phyloP scores from a whole-genome alignment of 2,329 filamentous ascomycete species.

The Xylariaceae sp. region DNA sequence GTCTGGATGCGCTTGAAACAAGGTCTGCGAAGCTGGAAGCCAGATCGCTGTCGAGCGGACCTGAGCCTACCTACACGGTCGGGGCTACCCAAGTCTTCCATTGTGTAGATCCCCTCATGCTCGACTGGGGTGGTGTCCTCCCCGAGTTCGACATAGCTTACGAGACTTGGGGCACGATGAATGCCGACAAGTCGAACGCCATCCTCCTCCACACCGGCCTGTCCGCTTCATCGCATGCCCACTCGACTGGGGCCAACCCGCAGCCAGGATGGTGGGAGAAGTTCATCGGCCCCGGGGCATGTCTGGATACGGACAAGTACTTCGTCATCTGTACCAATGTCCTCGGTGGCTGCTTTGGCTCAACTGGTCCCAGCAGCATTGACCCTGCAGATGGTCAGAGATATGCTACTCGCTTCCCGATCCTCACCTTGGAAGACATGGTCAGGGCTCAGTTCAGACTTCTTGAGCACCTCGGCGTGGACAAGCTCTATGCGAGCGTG shows the following conservation, averaged over 20 bases:
- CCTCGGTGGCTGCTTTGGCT: conserved; percentile 91
- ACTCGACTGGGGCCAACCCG: conserved; percentile 79
- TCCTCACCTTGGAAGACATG: conserved; percentile 96
- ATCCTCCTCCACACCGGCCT: conserved; percentile 91
- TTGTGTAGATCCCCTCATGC: conserved; percentile 66
- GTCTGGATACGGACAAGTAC: conserved; percentile 86
- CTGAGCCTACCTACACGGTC: conserved; percentile 89
- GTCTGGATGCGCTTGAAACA: conserved; percentile 76
- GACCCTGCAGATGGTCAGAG: conserved; percentile 82
- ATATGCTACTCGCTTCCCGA: conserved; percentile 93
- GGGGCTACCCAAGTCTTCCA: conserved; percentile 77
- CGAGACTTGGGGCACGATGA: conserved; percentile 83
- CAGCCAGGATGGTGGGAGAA: conserved; percentile 98
- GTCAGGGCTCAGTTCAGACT: conserved; percentile 90
- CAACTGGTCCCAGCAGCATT: conserved; percentile 80
- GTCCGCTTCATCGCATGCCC: conserved; percentile 94
- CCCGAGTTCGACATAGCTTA: conserved; percentile 87
- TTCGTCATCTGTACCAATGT: conserved; percentile 96
- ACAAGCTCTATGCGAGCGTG: conserved; percentile 82
- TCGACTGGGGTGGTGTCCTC: conserved; percentile 94
- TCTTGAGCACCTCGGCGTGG: conserved; percentile 70
- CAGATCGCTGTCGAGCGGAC: conserved; percentile 65
- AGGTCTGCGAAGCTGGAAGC: conserved; percentile 69
- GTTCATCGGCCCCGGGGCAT: conserved; percentile 84
- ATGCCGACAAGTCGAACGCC: conserved; percentile 75